A percentile compares a stretch with the other conserved stretches of the same genome.
Conservation (phyloP, 2,329 filamentous ascomycete genomes). For the Hypoxylon sp. region DNA sequence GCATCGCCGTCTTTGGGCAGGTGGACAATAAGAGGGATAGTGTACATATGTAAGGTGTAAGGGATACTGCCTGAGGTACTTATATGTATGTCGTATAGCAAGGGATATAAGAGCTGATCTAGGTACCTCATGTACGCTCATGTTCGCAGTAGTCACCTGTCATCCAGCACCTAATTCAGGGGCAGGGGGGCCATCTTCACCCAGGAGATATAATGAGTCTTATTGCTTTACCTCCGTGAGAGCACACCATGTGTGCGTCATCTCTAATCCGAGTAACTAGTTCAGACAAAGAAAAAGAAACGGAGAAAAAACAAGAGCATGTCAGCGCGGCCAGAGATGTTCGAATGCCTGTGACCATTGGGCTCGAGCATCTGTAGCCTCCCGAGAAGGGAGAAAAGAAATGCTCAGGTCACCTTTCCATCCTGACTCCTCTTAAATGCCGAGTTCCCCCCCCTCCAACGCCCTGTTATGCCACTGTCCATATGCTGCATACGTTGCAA, state of each 20-base stretch:
- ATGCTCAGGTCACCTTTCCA: constrained; percentile 25
- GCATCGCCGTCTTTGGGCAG: too few species aligned
- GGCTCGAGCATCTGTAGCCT: constrained; percentile 3
- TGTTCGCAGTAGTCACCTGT: too few species aligned
- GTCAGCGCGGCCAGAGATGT: background rate
- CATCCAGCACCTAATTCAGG: too few species aligned
- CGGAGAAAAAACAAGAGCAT: constrained; percentile 3
- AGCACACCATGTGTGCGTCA: constrained; percentile 18
- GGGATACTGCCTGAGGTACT: too few species aligned
- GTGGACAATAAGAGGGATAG: too few species aligned
- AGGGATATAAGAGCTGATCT: too few species aligned
- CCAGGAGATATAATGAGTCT: constrained; percentile 15
- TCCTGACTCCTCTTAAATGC: constrained; percentile 33
- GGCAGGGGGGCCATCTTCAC: background rate
- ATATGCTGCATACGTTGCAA: constrained; percentile 29
- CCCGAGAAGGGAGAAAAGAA: constrained; percentile 2
- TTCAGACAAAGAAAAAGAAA: constrained; percentile 21
- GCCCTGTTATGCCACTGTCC: constrained; percentile 31
- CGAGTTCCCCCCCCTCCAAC: constrained; percentile 26
- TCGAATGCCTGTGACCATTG: background rate
- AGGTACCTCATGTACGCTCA: too few species aligned
- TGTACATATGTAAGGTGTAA: too few species aligned
- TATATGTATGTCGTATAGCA: too few species aligned
- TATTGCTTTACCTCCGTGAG: constrained; percentile 23
- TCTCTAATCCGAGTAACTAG: constrained; percentile 17